A percentile compares a stretch with the other conserved stretches of the same genome.
These are phyloP conservation scores for Nemania sp. DNA, from an alignment of 2,329 filamentous ascomycete species.

Conservation along the genomic window DNA sequence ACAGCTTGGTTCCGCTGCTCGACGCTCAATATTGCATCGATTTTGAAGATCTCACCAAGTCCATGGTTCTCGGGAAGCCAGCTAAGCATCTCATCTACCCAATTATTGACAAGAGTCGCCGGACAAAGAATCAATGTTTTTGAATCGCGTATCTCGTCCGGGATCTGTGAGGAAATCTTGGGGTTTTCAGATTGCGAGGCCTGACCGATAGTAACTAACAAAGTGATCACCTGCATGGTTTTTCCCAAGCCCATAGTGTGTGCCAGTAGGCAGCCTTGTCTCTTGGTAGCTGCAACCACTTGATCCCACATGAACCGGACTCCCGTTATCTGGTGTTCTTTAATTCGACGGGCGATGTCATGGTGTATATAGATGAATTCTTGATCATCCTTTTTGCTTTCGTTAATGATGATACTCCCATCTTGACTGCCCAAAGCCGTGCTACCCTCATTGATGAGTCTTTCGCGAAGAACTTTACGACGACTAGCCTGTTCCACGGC, in stretches of 20 bases:
- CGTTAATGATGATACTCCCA: constrained; percentile 65
- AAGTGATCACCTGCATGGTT: constrained; percentile 85
- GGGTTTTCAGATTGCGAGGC: constrained; percentile 63
- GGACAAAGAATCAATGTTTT: constrained; percentile 77
- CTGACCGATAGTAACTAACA: constrained; percentile 75
- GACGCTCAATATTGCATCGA: constrained; percentile 49
- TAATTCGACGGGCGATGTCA: constrained; percentile 67
- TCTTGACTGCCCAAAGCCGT: constrained; percentile 44
- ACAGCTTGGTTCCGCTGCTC: constrained; percentile 51
- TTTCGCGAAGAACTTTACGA: constrained; percentile 47
- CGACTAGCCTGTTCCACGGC: constrained; percentile 58
- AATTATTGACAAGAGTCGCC: constrained; percentile 75
- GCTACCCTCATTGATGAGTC: constrained; percentile 47
- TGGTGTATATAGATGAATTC: constrained; percentile 66
- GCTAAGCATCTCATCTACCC: constrained; percentile 72
- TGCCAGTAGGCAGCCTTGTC: constrained; percentile 78
- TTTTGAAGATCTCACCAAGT: constrained; percentile 59
- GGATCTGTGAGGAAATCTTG: constrained; percentile 66
- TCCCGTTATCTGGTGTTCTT: constrained; percentile 78
- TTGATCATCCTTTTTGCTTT: constrained; percentile 62
- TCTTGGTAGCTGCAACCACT: constrained; percentile 62
- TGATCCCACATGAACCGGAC: constrained; percentile 90
- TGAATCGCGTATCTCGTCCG: constrained; percentile 61
- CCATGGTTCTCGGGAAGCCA: constrained; percentile 63
- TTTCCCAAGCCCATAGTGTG: constrained; percentile 94